Conservation (phyloP, 2,329 filamentous ascomycete genomes). For the Aspergillus latus region DNA sequence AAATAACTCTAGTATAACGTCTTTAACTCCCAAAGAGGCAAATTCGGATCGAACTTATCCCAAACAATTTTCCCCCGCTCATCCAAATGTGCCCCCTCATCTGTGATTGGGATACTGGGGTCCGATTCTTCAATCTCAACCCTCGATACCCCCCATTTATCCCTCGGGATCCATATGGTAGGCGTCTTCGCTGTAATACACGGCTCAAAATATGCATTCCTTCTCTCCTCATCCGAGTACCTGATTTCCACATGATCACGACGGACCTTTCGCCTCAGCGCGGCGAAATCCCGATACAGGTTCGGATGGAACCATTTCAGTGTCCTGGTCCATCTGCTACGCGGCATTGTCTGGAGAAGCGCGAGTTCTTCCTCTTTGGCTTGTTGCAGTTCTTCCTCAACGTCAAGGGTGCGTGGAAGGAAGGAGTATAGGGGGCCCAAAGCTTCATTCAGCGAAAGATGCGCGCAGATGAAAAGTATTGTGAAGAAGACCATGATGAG, state of each 20-base stretch:
- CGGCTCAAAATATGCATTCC: conserved; percentile 72
- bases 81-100: conserved; percentile 69
- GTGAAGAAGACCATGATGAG: conserved; percentile 75
- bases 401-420: conserved; percentile 67
- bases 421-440: conserved; percentile 56
- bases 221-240: conserved; percentile 63
- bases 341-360: neutral
- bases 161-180: conserved; percentile 77
- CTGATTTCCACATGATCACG: conserved; percentile 54
- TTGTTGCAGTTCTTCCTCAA: conserved; percentile 52
- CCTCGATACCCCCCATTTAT: conserved; percentile 69
- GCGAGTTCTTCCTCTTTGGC: conserved; percentile 33
- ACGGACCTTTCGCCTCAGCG: conserved; percentile 68
- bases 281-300: conserved; percentile 71
- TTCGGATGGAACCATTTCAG: conserved; percentile 65
- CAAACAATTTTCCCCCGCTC: conserved; percentile 67
- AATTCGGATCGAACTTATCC: conserved; percentile 57
- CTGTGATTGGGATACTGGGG: conserved; percentile 72
- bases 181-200: conserved; percentile 63
- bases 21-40: conserved; percentile 58
- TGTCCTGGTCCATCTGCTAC: conserved; percentile 22
- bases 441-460: conserved; percentile 56
- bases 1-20: conserved; percentile 44
- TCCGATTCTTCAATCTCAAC: conserved; percentile 74
- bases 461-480: conserved; percentile 72